Evolutionary conservation across 2,329 filamentous ascomycete genomes (phyloP).

Genomic region (Epichloe sp.): DNA sequence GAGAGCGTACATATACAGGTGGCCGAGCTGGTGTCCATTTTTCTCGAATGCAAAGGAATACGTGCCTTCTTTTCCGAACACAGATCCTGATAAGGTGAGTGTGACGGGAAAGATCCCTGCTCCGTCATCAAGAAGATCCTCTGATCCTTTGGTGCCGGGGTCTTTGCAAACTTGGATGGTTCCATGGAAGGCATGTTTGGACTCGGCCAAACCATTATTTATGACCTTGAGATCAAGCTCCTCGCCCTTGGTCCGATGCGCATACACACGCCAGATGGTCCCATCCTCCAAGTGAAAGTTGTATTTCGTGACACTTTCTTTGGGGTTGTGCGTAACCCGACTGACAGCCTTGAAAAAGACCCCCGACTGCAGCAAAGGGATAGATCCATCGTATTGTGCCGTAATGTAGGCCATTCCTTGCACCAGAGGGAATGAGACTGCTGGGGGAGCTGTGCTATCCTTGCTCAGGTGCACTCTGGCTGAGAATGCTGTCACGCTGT

Average conservation of each 20-base stretch:
- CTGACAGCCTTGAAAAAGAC: conserved; percentile 62
- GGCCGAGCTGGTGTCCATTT: conserved; percentile 44
- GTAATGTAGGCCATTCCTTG: conserved; percentile 88
- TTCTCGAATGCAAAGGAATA: conserved; percentile 69
- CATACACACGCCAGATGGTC: conserved; percentile 70
- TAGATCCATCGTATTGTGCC: conserved; percentile 55
- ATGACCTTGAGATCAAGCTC: conserved; percentile 55
- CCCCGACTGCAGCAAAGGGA: conserved; percentile 60
- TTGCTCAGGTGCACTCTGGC: conserved; percentile 55
- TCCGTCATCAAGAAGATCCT: conserved; percentile 60
- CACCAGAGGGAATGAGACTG: conserved; percentile 66
- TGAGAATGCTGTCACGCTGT: conserved; percentile 44
- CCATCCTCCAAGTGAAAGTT: conserved; percentile 59
- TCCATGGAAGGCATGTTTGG: conserved; percentile 58
- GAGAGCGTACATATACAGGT: conserved; percentile 72
- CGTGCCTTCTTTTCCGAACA: conserved; percentile 44
- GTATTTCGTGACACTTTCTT: conserved; percentile 62
- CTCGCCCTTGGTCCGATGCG: conserved; percentile 43
- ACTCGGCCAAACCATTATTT: conserved; percentile 51
- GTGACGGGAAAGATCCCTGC: conserved; percentile 61
- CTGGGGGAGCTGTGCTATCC: conserved; percentile 37
- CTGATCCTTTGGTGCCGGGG: conserved; percentile 39
- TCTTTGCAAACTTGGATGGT: conserved; percentile 75
- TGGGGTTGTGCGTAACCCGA: conserved; percentile 39
- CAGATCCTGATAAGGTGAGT: conserved; percentile 50